phyloP scores from a whole-genome alignment of 805 yeast genomes.

The Isabelozyma rhagii region DNA sequence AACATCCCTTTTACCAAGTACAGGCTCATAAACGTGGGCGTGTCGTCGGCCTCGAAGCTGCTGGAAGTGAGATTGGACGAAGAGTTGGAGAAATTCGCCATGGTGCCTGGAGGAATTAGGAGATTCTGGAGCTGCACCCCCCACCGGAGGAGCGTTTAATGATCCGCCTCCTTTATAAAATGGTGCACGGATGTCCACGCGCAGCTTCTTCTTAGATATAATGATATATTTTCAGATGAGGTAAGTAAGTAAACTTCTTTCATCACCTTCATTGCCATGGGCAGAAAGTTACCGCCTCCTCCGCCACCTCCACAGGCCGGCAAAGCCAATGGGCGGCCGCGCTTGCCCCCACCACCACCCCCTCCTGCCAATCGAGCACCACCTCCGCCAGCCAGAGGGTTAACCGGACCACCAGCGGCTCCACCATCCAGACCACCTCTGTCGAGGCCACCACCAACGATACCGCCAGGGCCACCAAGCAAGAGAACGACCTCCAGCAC shows the following conservation, averaged over 20 bases:
- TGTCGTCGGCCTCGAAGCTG: background rate
- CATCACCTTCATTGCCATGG: conserved; percentile 4
- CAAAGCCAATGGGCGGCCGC: conserved; percentile 1
- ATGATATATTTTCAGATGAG: background rate
- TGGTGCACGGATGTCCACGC: background rate
- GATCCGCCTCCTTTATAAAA: background rate
- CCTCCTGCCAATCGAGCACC: conserved; percentile 18
- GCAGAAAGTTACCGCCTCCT: conserved; percentile 21
- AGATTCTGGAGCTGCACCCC: background rate
- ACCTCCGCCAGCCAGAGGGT: conserved; percentile 14
- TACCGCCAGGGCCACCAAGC: conserved; percentile 18
- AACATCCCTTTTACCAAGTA: background rate
- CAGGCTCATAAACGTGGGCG: background rate
- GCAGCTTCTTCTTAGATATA: background rate
- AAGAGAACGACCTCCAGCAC: conserved; percentile 3
- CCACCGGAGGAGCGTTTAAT: background rate
- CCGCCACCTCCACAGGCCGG: conserved; percentile 31
- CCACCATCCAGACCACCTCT: conserved; percentile 4
- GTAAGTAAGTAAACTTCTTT: background rate
- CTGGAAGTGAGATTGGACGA: background rate
- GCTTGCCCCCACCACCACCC: conserved; percentile 29
- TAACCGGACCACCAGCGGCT: background rate
- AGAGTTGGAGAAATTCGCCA: background rate
- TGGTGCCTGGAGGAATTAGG: background rate
- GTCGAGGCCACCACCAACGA: conserved; percentile 33